Percentiles rank a stretch among this genome's conserved stretches.
Evolutionary conservation across 768 basidiomycete species (phyloP).

Genomic region (Phylloporus sp.): DNA sequence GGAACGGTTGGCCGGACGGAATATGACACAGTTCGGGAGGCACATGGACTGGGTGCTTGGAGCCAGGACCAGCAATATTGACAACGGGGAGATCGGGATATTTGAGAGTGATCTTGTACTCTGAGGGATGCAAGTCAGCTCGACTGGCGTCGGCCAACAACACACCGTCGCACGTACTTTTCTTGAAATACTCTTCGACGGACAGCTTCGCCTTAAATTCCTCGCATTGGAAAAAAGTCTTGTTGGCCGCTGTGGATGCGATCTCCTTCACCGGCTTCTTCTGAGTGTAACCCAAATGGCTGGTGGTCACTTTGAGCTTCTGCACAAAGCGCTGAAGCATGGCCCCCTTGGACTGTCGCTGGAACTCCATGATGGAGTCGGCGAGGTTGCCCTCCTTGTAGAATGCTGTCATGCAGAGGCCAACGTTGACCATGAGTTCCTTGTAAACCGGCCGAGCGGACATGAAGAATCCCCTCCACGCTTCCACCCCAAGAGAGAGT

Average conservation of each 20-base stretch:
- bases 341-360: conserved; percentile 34
- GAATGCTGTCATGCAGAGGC: conserved; percentile 51
- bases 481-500: conserved; percentile 38
- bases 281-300: conserved; percentile 48
- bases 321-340: conserved; percentile 46
- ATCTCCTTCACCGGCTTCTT: conserved; percentile 45
- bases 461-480: conserved; percentile 47
- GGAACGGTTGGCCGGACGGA: conserved; percentile 51
- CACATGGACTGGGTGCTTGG: conserved; percentile 36
- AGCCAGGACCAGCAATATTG: conserved; percentile 40
- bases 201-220: conserved; percentile 51
- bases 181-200: conserved; percentile 59
- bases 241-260: conserved; percentile 36
- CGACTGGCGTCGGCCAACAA: background rate
- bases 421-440: conserved; percentile 50
- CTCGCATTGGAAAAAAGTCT: conserved; percentile 50
- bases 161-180: conserved; percentile 39
- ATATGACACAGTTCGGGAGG: conserved; percentile 74
- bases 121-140: conserved; percentile 32
- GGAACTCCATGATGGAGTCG: conserved; percentile 49
- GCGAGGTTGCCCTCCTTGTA: conserved; percentile 59
- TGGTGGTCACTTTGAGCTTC: conserved; percentile 53
- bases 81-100: conserved; percentile 52
- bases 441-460: conserved; percentile 46
- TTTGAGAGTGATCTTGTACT: conserved; percentile 50